Evolutionary conservation across 345 rosid species (phyloP).

Genomic region (Trapa bicornis): DNA sequence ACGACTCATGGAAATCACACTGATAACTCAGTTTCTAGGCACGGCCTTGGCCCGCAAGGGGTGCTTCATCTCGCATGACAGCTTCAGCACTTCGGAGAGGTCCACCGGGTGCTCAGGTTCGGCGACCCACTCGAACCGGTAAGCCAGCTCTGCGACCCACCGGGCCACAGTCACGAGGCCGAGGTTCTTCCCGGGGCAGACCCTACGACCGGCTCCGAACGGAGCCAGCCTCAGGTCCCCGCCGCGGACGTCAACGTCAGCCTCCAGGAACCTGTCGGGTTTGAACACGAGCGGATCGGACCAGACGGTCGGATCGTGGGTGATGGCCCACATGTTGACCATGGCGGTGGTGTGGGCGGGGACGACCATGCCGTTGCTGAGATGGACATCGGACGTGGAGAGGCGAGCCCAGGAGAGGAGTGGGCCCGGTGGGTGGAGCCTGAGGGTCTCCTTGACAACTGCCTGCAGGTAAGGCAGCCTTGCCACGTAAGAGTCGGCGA

Average conservation of each 20-base stretch:
- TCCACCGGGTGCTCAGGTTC: slow-evolving; percentile 33
- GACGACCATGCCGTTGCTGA: slow-evolving; percentile 63
- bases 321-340: slow-evolving; percentile 99
- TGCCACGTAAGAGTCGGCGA: slow-evolving; percentile 44
- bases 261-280: slow-evolving; percentile 55
- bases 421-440: slow-evolving; percentile 92
- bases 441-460: slow-evolving; percentile 56
- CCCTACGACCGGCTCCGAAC: slow-evolving; percentile 85
- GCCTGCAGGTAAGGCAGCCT: slow-evolving; percentile 61
- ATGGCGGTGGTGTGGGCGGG: slow-evolving; percentile 79
- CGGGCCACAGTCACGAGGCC: slow-evolving; percentile 53
- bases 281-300: slow-evolving; percentile 35
- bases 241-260: slow-evolving; percentile 58
- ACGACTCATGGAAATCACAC: slow-evolving; percentile 6
- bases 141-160: slow-evolving; percentile 72
- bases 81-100: slow-evolving; percentile 57
- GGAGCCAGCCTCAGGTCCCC: slow-evolving; percentile 71
- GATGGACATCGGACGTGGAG: slow-evolving; percentile 67
- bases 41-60: slow-evolving; percentile 46
- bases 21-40: slow-evolving; percentile 11
- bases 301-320: slow-evolving; percentile 65
- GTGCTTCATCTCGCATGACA: slow-evolving; percentile 83
- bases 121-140: slow-evolving; percentile 43
- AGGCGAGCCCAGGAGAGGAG: slow-evolving; percentile 84
- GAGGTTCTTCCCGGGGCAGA: slow-evolving; percentile 75